Evolutionary conservation across 2,329 filamentous ascomycete genomes (phyloP).

Genomic region (Aspergillus calidoustus): DNA sequence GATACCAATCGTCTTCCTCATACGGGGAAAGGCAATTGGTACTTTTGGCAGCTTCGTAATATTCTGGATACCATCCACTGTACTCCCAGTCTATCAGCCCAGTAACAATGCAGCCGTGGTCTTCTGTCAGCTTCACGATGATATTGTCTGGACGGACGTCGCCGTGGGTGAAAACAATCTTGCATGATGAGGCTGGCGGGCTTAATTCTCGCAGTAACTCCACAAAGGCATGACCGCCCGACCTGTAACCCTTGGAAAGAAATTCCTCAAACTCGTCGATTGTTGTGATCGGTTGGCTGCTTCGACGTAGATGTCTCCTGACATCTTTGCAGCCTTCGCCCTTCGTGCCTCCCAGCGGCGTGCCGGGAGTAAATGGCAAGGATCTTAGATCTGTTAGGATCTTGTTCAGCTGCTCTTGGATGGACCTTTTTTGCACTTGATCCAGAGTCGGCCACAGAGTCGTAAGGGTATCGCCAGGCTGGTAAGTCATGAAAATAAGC

Average conservation of each 20-base stretch:
- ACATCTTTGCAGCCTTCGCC: conserved; percentile 33
- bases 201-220: conserved; percentile 23
- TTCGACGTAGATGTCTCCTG: conserved; percentile 27
- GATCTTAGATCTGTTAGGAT: conserved; percentile 27
- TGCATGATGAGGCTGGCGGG: conserved; percentile 11
- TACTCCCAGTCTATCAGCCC: conserved; percentile 35
- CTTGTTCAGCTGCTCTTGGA: conserved; percentile 25
- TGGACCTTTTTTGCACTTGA: conserved; percentile 21
- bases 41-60: conserved; percentile 30
- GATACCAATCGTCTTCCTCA: conserved; percentile 31
- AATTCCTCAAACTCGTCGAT: conserved; percentile 28
- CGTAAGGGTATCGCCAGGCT: conserved; percentile 17
- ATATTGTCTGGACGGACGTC: conserved; percentile 34
- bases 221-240: conserved; percentile 23
- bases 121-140: conserved; percentile 21
- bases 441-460: conserved; percentile 25
- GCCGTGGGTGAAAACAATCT: conserved; percentile 32
- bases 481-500: conserved; percentile 30
- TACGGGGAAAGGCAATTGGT: conserved; percentile 27
- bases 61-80: conserved; percentile 34
- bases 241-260: conserved; percentile 22
- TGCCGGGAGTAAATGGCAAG: conserved; percentile 21
- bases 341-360: conserved; percentile 26
- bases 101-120: conserved; percentile 26
- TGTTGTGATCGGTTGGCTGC: conserved; percentile 24